Conservation (phyloP, 495 filamentous ascomycete genomes). For the Daldinia caldariorum region DNA sequence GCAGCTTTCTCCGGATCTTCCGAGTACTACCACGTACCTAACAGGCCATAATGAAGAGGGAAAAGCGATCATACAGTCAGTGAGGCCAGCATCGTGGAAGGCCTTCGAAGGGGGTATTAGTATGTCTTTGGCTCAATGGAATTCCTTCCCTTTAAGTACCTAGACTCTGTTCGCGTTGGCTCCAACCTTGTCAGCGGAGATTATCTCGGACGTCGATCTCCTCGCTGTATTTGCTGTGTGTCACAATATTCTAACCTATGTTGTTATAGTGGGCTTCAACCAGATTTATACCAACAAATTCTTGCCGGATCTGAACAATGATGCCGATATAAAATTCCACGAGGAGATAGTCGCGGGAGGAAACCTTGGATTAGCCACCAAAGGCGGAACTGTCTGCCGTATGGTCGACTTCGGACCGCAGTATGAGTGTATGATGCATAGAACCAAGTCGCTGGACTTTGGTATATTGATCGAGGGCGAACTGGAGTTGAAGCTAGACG, state of each 20-base stretch:
- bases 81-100: constrained; percentile 42
- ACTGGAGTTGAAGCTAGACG: constrained; percentile 70
- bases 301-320: constrained; percentile 61
- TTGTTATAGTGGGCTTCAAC: constrained; percentile 37
- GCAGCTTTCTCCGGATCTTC: constrained; percentile 48
- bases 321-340: constrained; percentile 62
- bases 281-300: constrained; percentile 64
- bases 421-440: constrained; percentile 69
- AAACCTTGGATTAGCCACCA: constrained; percentile 57
- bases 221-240: background rate
- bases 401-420: constrained; percentile 70
- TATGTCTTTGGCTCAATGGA: constrained; percentile 12
- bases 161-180: background rate
- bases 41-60: constrained; percentile 54
- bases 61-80: constrained; percentile 50
- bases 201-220: background rate
- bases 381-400: constrained; percentile 65
- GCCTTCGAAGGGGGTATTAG: constrained; percentile 35
- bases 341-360: constrained; percentile 45
- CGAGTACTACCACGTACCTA: constrained; percentile 49
- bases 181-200: background rate
- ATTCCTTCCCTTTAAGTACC: background rate
- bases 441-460: constrained; percentile 78
- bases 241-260: constrained; percentile 3
- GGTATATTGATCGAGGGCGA: constrained; percentile 80